Evolutionary conservation across 768 basidiomycete genomes (phyloP), one percentile per base, ranked within the genome.

Genomic region (Piloderma croceum): DNA sequence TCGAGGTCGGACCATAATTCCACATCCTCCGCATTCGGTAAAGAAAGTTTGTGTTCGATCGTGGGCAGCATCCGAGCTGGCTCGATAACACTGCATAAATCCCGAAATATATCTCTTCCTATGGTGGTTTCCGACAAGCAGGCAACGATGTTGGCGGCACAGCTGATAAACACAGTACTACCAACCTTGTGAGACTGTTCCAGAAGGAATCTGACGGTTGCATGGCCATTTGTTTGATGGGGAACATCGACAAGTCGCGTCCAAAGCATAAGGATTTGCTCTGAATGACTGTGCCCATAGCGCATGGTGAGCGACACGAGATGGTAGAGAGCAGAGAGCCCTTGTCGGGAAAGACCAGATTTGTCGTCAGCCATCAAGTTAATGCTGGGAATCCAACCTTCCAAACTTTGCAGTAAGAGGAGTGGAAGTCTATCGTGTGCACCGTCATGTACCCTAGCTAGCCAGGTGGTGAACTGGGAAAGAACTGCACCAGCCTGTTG

Each of bases 121-220:
- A 81, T 74, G 12, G 70, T 68, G 19, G 85, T 86, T 42, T 86
- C 82, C 38, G 87, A 88, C 6, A 97, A 71, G 49, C 81, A 91
- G 0, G 90, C 83, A 17, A 94, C 76, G 38, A 93, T 78, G 47
- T 82, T 83, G 32, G 84, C 77, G 1, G 87, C 85, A 52, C 87
- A 87, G 32, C 69, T 69, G 43, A 94, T 75, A 60, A 89, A 93
- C 12, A 79, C 74, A 4, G 74, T 71, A 47, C 79, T 90, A 27
- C 85, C 82, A 31, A 92, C 81, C 58, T 84, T 86, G 47, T 84
- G 80, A 1, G 89, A 86, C 52, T 94, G 90, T 49, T 91, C 89
- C 24, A 94, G 68, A 3, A 97, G 68, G 60, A 90, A 97, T 22
- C 83, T 75, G 36, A 87, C 70, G 12, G 90, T 70, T 3, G 88